Evolutionary conservation across 345 rosid genomes (phyloP), one percentile per base, ranked within the genome.

Genomic region (Murraya paniculata): DNA sequence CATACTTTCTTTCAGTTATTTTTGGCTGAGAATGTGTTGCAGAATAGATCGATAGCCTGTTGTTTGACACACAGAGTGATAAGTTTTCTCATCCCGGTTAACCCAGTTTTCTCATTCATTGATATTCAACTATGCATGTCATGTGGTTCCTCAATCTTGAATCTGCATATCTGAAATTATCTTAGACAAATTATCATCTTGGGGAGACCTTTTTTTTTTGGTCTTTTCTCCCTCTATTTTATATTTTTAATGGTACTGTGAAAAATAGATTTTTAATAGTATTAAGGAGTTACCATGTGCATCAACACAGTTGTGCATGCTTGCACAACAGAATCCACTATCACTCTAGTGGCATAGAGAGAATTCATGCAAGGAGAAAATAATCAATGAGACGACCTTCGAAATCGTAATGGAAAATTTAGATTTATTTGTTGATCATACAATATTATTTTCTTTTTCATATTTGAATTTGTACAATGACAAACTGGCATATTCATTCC

Each of bases 41-140:
- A 21, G 22, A n/a, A 48, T 75, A 11, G 31, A 74, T 28, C 57
- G 9, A 16, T 61, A 13, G 16, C 39, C 28, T 5, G 6, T 5
- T 62, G 21, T 62, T 73, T 25, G 77, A 39, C 56, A 25, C 9
- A 25, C 60, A 33, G 21, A 74, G 22, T 28, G 24, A 39, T 48
- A 24, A 38, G 68, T 60, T 60, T 64, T 45, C 28, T 74, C 13
- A 74, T 57, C 60, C 48, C 77, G 45, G 59, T 61, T 39, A 50
- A 31, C 30, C 21, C 58, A 19, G 22, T 28, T 28, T 31, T 28
- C 28, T 62, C 28, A 11, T 58, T 74, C 39, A 14, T 61, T 8
- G 6, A 19, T 38, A 21, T 41, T 19, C 6, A 6, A 24, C 18
- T 30, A 24, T 39, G 24, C 55, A 7, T 24, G 50, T 22, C 65